Evolutionary conservation across 768 basidiomycete genomes (phyloP).

Genomic region (Collybiopsis luxurians): DNA sequence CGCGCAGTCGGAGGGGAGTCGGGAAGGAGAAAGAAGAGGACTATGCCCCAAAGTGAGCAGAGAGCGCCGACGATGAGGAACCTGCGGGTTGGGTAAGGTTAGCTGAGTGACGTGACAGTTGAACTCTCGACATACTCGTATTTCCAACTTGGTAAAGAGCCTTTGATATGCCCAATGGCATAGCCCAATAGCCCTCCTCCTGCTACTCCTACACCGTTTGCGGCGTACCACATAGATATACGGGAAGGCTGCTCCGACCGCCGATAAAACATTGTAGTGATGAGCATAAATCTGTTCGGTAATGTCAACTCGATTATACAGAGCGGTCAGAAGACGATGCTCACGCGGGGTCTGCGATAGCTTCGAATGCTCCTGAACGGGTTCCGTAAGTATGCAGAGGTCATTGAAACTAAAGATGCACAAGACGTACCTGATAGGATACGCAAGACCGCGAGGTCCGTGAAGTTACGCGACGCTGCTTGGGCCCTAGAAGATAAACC

Average conservation of each 20-base stretch:
- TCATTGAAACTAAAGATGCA: too few species aligned
- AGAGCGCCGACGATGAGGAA: conserved; percentile 25
- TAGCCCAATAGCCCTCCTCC: conserved; percentile 30
- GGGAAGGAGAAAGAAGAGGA: conserved; percentile 24
- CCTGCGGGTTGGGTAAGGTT: not conserved
- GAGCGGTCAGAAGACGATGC: not conserved
- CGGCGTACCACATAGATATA: conserved; percentile 32
- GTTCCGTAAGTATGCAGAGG: too few species aligned
- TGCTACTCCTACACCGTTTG: conserved; percentile 35
- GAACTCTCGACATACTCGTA: conserved; percentile 24
- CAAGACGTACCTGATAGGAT: conserved; percentile 17
- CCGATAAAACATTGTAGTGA: conserved; percentile 31
- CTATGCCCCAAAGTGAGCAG: conserved; percentile 20
- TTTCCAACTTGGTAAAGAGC: conserved; percentile 26
- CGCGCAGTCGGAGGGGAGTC: conserved; percentile 21
- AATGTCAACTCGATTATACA: not conserved
- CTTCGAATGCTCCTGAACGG: conserved; percentile 28
- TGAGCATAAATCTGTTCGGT: conserved; percentile 20
- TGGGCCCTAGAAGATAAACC: conserved; percentile 18
- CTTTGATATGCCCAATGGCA: conserved; percentile 14
- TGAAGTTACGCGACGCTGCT: conserved; percentile 30
- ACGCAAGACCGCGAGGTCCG: conserved; percentile 25
- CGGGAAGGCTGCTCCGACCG: conserved; percentile 30
- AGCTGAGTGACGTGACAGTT: too few species aligned
- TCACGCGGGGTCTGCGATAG: conserved; percentile 32